A percentile compares a stretch with the other conserved stretches of the same genome.
Conservation (phyloP, 257 asterid genomes). For the Agastache rugosa region DNA sequence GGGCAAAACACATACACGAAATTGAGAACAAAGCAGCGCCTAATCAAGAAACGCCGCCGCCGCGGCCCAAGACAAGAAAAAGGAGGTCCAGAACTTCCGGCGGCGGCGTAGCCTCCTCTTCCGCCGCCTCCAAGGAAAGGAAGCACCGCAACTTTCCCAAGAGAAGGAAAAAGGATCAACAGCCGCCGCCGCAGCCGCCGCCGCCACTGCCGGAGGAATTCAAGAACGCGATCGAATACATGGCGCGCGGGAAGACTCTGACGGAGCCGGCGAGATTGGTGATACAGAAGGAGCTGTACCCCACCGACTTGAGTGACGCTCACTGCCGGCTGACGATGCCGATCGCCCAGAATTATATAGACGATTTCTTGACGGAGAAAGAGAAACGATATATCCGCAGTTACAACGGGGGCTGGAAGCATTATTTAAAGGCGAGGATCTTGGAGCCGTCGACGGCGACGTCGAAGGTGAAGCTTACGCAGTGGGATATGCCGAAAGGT, state of each 20-base stretch:
- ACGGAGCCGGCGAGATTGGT: not conserved
- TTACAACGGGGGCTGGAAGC: too few relatives aligned
- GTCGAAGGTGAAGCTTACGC: too few relatives aligned
- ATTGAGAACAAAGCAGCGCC: too few relatives aligned
- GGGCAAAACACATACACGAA: too few relatives aligned
- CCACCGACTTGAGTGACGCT: not conserved
- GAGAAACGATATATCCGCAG: not conserved
- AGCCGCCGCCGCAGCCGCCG: not conserved
- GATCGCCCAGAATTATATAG: not conserved
- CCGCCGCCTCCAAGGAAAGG: not conserved
- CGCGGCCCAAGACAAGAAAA: too few relatives aligned
- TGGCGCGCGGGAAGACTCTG: not conserved
- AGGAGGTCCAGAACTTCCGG: too few relatives aligned
- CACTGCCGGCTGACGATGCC: conserved; percentile 29
- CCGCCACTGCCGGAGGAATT: conserved; percentile 25
- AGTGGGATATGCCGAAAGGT: too few relatives aligned
- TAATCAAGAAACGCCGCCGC: too few relatives aligned
- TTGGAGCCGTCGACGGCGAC: too few relatives aligned
- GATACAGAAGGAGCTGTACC: conserved; percentile 17
- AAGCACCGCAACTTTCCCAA: not conserved
- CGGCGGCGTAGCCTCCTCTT: too few relatives aligned
- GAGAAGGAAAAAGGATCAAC: not conserved
- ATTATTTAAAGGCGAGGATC: too few relatives aligned
- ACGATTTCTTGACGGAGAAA: conserved; percentile 10
- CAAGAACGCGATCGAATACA: not conserved